Percentiles rank a stretch among this genome's conserved stretches.
These are phyloP conservation scores for Pseudozyma tsukubaensis DNA, from an alignment of 1,284 basidiomycete species.

Conservation along the genomic window DNA sequence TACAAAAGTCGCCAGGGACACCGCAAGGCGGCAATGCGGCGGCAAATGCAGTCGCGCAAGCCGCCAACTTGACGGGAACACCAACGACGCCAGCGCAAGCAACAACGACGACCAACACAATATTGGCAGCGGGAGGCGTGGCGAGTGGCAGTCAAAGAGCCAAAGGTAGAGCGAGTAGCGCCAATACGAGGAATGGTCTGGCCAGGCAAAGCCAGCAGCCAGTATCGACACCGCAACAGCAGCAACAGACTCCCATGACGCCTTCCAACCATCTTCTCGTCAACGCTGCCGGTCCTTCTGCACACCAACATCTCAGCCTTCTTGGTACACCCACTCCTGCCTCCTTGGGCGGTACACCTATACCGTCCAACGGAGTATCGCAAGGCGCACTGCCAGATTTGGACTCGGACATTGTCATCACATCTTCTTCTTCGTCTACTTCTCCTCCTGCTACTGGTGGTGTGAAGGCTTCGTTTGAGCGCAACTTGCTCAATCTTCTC, in stretches of 20 bases:
- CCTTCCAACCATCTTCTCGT: slow-evolving; percentile 19
- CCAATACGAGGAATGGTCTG: slow-evolving; percentile 4
- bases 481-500: slow-evolving; percentile 39
- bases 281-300: slow-evolving; percentile 21
- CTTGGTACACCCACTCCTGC: slow-evolving; percentile 15
- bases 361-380: slow-evolving; percentile 10
- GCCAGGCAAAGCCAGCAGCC: background rate
- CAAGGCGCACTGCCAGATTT: slow-evolving; percentile 6
- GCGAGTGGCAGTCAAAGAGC: slow-evolving; percentile 2
- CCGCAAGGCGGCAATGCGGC: slow-evolving; percentile 33
- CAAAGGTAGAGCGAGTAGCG: background rate
- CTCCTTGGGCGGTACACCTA: slow-evolving; percentile 8
- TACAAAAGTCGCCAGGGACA: slow-evolving; percentile 14
- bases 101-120: background rate
- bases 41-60: slow-evolving; percentile 37
- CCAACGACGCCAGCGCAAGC: slow-evolving; percentile 13
- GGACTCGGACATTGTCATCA: slow-evolving; percentile 9
- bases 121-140: slow-evolving; percentile 5
- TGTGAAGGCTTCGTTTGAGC: slow-evolving; percentile 32
- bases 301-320: slow-evolving; percentile 35
- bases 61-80: slow-evolving; percentile 32
- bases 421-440: background rate
- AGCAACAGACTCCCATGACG: slow-evolving; percentile 5
- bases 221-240: slow-evolving; percentile 3
- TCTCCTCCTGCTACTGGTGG: background rate